A percentile compares a stretch with the other conserved stretches of the same genome.
Conservation (phyloP, 2,329 filamentous ascomycete species). For the Ophiostoma sp. region DNA sequence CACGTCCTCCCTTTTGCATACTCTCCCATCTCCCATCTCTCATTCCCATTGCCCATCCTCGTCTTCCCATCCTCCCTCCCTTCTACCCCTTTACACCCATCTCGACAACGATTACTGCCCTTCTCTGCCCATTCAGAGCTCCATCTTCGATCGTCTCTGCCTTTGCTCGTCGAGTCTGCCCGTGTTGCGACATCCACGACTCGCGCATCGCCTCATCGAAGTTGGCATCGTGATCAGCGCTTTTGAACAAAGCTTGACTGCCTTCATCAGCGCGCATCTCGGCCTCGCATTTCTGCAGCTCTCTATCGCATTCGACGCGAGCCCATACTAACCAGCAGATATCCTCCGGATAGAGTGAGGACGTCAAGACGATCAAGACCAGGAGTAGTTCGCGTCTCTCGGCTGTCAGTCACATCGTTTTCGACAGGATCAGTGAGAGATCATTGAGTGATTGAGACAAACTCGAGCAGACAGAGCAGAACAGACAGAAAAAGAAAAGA, state of each 20-base stretch:
- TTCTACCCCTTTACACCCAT: background rate
- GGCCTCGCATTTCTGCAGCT: background rate
- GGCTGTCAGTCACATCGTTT: background rate
- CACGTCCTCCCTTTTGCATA: background rate
- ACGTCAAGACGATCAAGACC: background rate
- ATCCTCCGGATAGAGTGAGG: background rate
- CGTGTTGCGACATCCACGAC: background rate
- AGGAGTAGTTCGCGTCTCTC: background rate
- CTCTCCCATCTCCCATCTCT: background rate
- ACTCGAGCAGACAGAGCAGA: background rate
- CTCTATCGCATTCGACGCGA: background rate
- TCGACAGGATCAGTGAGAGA: background rate
- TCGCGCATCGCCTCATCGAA: slow-evolving; percentile 10
- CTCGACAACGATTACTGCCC: background rate
- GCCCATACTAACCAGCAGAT: slow-evolving; percentile 2
- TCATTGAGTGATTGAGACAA: slow-evolving; percentile 6
- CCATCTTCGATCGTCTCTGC: background rate
- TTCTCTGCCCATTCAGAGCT: background rate
- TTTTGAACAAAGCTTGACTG: background rate
- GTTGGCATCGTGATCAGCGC: background rate
- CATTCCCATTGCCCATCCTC: no score
- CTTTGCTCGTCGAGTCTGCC: background rate
- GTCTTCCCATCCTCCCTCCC: background rate
- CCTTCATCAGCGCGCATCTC: slow-evolving; percentile 8
- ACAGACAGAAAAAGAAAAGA: background rate